These are phyloP conservation scores for Daldinia decipiens DNA, from an alignment of 495 filamentous ascomycete species.

Conservation along the genomic window DNA sequence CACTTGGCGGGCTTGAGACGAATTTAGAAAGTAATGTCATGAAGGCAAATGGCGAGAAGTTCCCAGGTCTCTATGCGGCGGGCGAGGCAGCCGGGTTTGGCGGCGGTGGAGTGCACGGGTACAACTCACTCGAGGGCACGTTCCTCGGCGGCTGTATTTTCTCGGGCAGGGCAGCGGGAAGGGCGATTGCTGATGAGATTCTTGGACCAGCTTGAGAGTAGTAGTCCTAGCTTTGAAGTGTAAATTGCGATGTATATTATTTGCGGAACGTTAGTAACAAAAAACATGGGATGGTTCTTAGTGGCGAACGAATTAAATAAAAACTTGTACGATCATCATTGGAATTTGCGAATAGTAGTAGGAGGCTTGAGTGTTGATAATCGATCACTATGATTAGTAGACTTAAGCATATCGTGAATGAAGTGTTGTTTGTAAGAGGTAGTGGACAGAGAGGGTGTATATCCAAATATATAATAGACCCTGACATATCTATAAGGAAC, in stretches of 20 bases:
- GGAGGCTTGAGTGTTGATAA: not conserved
- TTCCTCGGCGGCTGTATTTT: constrained; percentile 63
- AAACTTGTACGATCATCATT: not conserved
- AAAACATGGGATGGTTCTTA: not conserved
- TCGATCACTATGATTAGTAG: not conserved
- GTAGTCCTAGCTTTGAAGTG: not conserved
- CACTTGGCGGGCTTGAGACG: constrained; percentile 64
- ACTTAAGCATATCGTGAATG: not conserved
- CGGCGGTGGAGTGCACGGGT: constrained; percentile 64
- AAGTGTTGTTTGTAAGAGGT: not conserved
- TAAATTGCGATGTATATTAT: not conserved
- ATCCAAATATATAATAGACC: not conserved
- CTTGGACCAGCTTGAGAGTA: constrained; percentile 29
- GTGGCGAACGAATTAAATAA: not conserved
- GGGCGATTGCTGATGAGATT: constrained; percentile 55
- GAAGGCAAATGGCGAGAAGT: constrained; percentile 53
- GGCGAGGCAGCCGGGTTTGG: constrained; percentile 66
- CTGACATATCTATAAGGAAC: not conserved
- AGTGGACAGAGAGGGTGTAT: not conserved
- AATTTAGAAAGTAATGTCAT: constrained; percentile 61
- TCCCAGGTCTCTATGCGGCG: constrained; percentile 61
- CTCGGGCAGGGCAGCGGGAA: constrained; percentile 59
- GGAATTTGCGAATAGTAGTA: not conserved
- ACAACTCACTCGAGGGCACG: constrained; percentile 62
- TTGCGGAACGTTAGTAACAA: not conserved